Evolutionary conservation across 768 basidiomycete species (phyloP).

Genomic region (Mycena maculata): DNA sequence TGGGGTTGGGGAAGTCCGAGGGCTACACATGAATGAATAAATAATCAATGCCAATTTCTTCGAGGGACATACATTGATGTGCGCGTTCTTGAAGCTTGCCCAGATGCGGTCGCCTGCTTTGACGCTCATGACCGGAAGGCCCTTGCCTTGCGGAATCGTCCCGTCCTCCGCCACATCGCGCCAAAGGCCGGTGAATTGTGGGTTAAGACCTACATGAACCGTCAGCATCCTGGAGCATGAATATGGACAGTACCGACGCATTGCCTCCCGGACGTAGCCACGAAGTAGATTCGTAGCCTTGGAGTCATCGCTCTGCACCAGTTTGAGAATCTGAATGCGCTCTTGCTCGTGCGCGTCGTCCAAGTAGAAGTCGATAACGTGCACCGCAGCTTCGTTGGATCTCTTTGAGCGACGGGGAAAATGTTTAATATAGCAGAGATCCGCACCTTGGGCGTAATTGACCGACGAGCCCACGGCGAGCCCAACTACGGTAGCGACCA

Average conservation of each 20-base stretch:
- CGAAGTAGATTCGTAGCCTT: constrained; percentile 50
- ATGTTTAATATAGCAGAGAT: background rate
- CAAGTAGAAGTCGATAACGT: constrained; percentile 67
- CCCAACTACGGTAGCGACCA: constrained; percentile 58
- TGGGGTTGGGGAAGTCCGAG: constrained; percentile 29
- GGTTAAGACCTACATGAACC: constrained; percentile 45
- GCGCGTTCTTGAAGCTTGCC: constrained; percentile 49
- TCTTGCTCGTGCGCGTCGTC: constrained; percentile 54
- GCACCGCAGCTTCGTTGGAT: constrained; percentile 51
- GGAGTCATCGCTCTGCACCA: constrained; percentile 47
- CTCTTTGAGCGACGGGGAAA: background rate
- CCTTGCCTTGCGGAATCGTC: constrained; percentile 42
- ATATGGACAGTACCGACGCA: constrained; percentile 48
- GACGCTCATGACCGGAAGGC: constrained; percentile 39
- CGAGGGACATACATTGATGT: constrained; percentile 40
- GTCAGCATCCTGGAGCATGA: background rate
- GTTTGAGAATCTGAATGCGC: constrained; percentile 50
- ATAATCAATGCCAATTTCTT: constrained; percentile 1
- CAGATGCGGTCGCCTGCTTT: constrained; percentile 49
- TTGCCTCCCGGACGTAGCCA: constrained; percentile 65
- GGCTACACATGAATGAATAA: constrained; percentile 34
- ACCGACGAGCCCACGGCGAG: constrained; percentile 61
- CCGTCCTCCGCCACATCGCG: constrained; percentile 42
- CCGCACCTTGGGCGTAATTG: constrained; percentile 56
- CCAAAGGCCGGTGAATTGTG: constrained; percentile 58